Evolutionary conservation across 768 basidiomycete genomes (phyloP), one percentile per base, ranked within the genome.

Genomic region (Royoungia palumana): DNA sequence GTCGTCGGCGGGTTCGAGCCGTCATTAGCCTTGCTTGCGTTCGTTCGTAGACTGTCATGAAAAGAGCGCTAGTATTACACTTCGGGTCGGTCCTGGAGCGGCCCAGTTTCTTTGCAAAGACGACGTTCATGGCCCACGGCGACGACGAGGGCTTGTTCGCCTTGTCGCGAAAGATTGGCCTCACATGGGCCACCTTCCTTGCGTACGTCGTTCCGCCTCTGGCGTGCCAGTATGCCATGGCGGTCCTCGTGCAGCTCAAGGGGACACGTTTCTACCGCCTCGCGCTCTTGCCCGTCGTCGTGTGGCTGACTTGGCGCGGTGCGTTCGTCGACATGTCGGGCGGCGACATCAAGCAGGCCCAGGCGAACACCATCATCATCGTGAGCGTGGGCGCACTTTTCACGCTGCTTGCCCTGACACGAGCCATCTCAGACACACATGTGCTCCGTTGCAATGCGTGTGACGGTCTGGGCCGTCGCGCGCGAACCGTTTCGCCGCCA

Each of bases 241-340:
- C 76, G 4, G 64, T 80, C 20, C 71, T 84, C 32, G 77, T 81
- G 16, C 67, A 78, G 39, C 62, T 75, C 64, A 64, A 41, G 76
- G 80, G 12, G 61, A 74, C 51, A 2, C 45, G 38, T 9, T 50
- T 61, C 6, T 60, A 76, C 48, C 77, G 82, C 34, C 44, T 80
- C 38, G 75, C 76, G 1, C 43, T 81, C 19, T 64, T 82, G 4
- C 78, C 80, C 5, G 49, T 79, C 30, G 63, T 76, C 3, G 51
- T 78, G 13, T 77, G 72, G 67, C 54, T 64, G 4, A 58, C 74
- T 7, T 80, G 75, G 58, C 70, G 73, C 20, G 73, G 72, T 4
- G 62, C 24, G 1, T 49, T 57, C 8, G 46, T 66, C 13, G 62
- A 67, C 40, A 17, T 54, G 47, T 58, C 63, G 4, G 59, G 63